phyloP scores from a whole-genome alignment of 2,329 filamentous ascomycete genomes.

The Chaetomiaceae sp. region DNA sequence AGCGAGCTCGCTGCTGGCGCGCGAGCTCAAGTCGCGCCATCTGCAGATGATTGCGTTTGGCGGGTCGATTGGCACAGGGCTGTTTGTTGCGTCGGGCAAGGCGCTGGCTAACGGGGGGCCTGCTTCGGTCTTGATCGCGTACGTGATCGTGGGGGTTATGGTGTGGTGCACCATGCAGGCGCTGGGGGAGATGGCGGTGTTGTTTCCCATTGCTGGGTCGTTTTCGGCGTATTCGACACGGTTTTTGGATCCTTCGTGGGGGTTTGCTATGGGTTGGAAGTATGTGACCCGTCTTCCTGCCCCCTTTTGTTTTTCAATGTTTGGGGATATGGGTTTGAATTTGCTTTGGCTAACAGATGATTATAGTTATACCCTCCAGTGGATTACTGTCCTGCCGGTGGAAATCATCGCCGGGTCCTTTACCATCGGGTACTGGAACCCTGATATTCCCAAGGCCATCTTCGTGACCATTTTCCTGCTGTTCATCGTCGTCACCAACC shows the following conservation, averaged over 20 bases:
- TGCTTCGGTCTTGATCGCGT: conserved; percentile 71
- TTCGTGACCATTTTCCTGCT: conserved; percentile 55
- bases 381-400: conserved; percentile 43
- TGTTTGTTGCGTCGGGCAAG: conserved; percentile 79
- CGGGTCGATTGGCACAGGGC: conserved; percentile 83
- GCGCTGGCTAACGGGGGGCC: conserved; percentile 72
- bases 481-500: conserved; percentile 47
- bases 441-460: conserved; percentile 35
- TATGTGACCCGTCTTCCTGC: conserved; percentile 34
- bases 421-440: conserved; percentile 46
- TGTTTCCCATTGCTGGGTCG: conserved; percentile 53
- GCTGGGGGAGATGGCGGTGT: conserved; percentile 52
- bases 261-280: conserved; percentile 48
- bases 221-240: conserved; percentile 54
- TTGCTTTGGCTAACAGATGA: background rate
- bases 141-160: conserved; percentile 75
- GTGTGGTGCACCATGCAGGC: conserved; percentile 68
- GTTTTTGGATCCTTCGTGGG: conserved; percentile 54
- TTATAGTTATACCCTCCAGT: conserved; percentile 44
- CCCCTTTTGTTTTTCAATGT: too few species aligned
- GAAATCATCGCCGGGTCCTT: conserved; percentile 46
- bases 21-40: conserved; percentile 64
- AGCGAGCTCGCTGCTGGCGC: conserved; percentile 23
- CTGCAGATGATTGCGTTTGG: conserved; percentile 71
- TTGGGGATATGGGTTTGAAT: too few species aligned